A percentile compares a stretch with the other conserved stretches of the same genome.
Conservation (phyloP, 257 asterid species). For the Vinca minor region DNA sequence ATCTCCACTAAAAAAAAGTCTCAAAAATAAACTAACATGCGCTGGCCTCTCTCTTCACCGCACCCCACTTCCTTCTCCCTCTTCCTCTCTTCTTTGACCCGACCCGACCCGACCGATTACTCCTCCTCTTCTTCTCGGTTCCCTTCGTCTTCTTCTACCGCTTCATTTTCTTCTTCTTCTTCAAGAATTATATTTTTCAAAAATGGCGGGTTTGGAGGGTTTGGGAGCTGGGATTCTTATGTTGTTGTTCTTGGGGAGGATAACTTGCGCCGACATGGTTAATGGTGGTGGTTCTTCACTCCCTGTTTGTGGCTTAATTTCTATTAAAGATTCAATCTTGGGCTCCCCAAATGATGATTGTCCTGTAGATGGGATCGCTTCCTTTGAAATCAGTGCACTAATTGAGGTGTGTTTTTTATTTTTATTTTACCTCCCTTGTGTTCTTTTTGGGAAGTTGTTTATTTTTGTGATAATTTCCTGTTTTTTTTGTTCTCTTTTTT, state of each 20-base stretch:
- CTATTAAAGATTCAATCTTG: constrained; percentile 52
- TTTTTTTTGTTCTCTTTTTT: too few species aligned
- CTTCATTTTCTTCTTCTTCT: not conserved
- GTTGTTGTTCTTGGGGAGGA: constrained; percentile 34
- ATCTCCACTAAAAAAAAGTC: constrained; percentile 20
- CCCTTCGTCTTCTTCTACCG: not conserved
- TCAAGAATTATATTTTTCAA: not conserved
- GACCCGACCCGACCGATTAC: too few species aligned
- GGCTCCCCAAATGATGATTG: constrained; percentile 43
- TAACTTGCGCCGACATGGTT: constrained; percentile 37
- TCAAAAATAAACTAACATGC: constrained; percentile 50
- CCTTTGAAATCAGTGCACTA: constrained; percentile 36
- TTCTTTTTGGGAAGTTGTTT: not conserved
- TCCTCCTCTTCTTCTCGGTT: too few species aligned
- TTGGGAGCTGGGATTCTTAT: constrained; percentile 39
- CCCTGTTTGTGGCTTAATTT: constrained; percentile 41
- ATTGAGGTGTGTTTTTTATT: constrained; percentile 47
- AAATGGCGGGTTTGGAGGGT: constrained; percentile 38
- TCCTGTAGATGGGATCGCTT: constrained; percentile 28
- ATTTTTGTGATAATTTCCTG: not conserved
- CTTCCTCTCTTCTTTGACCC: not conserved
- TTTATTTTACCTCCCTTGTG: not conserved
- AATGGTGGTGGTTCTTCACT: constrained; percentile 41
- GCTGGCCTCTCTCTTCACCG: constrained; percentile 35
- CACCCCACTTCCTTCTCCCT: constrained; percentile 24